Conservation (phyloP, 768 basidiomycete genomes). For the Podaxis sp. region DNA sequence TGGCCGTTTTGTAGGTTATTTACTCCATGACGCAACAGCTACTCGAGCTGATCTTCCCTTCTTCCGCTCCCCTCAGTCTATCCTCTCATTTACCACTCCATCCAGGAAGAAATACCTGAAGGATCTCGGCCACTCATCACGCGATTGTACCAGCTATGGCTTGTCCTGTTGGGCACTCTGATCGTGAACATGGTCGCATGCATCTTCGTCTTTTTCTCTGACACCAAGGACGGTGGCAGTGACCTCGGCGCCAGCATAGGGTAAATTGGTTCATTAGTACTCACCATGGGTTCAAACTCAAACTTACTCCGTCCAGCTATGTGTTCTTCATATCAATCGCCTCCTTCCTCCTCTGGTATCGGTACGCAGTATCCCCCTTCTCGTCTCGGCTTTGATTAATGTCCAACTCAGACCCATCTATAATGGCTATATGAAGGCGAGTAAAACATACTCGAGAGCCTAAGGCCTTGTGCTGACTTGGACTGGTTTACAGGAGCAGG, state of each 20-base stretch:
- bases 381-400: slow-evolving; percentile 18
- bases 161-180: slow-evolving; percentile 79
- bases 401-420: slow-evolving; percentile 75
- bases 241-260: slow-evolving; percentile 83
- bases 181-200: slow-evolving; percentile 90
- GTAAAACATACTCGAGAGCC: slow-evolving; percentile 22
- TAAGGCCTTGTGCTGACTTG: slow-evolving; percentile 22
- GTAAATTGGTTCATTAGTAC: slow-evolving; percentile 42
- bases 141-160: slow-evolving; percentile 91
- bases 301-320: slow-evolving; percentile 52
- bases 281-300: slow-evolving; percentile 21
- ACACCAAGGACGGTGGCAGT: slow-evolving; percentile 70
- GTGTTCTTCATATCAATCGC: slow-evolving; percentile 71
- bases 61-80: slow-evolving; percentile 56
- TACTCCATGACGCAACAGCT: slow-evolving; percentile 13
- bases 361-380: slow-evolving; percentile 46
- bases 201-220: slow-evolving; percentile 80
- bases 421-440: slow-evolving; percentile 95
- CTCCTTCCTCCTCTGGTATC: slow-evolving; percentile 95
- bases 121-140: slow-evolving; percentile 76
- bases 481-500: slow-evolving; percentile 68
- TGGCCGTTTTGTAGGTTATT: slow-evolving; percentile 82
- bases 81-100: slow-evolving; percentile 93
- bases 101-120: slow-evolving; percentile 86
- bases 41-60: slow-evolving; percentile 19